phyloP scores from a whole-genome alignment of 2,329 filamentous ascomycete species.

The Paraconiothyrium sp. region DNA sequence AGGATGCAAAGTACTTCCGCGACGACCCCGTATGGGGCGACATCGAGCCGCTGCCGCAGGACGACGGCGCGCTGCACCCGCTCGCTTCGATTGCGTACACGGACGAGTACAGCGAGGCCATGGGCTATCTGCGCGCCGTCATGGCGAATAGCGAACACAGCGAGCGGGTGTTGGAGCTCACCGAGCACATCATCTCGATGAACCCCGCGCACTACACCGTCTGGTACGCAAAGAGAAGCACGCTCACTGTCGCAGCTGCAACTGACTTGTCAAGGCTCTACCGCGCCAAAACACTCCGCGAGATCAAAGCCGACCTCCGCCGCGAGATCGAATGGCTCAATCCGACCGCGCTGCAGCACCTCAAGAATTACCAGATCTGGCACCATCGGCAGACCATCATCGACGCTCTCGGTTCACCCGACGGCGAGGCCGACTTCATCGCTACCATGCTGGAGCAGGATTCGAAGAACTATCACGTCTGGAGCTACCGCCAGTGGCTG shows the following conservation, averaged over 20 bases:
- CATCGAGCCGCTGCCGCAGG: slow-evolving; percentile 80
- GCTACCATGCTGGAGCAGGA: slow-evolving; percentile 83
- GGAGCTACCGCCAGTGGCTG: slow-evolving; percentile 89
- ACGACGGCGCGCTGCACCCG: slow-evolving; percentile 78
- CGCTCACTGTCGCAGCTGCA: slow-evolving; percentile 8
- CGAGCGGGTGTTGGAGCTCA: slow-evolving; percentile 79
- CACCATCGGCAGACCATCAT: slow-evolving; percentile 69
- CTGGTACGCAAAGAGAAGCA: slow-evolving; percentile 65
- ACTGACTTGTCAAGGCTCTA: slow-evolving; percentile 70
- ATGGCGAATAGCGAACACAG: slow-evolving; percentile 91
- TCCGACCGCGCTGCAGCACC: slow-evolving; percentile 78
- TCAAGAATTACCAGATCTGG: slow-evolving; percentile 99
- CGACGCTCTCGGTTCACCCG: slow-evolving; percentile 66
- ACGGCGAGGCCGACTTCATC: slow-evolving; percentile 79
- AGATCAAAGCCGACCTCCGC: slow-evolving; percentile 70
- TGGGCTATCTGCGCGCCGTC: slow-evolving; percentile 90
- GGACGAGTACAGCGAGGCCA: slow-evolving; percentile 88
- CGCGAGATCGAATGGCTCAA: slow-evolving; percentile 90
- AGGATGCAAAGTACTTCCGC: slow-evolving; percentile 59
- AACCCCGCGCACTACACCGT: slow-evolving; percentile 99
- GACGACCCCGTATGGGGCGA: slow-evolving; percentile 83
- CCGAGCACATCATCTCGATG: slow-evolving; percentile 87
- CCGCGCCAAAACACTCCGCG: slow-evolving; percentile 79
- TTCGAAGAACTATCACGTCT: slow-evolving; percentile 98
- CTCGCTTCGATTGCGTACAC: slow-evolving; percentile 94